phyloP scores from a whole-genome alignment of 1,139 yeast species.

The Taphrina deformans region DNA sequence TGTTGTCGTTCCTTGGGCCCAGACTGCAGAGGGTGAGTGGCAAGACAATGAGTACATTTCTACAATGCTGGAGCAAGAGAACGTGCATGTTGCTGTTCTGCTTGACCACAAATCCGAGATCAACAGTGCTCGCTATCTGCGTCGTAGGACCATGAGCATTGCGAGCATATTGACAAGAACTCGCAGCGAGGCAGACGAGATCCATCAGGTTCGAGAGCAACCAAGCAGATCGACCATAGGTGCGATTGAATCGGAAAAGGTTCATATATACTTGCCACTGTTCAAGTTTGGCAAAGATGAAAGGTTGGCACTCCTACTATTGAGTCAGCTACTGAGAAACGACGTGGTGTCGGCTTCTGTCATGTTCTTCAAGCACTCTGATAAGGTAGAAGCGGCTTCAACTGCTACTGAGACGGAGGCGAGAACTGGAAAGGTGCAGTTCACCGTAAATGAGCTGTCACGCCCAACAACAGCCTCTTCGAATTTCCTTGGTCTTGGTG shows the following conservation, averaged over 20 bases:
- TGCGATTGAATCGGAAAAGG: conserved; percentile 11
- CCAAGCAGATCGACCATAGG: neutral
- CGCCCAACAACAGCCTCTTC: neutral
- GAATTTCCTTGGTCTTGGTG: neutral
- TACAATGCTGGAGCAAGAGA: conserved; percentile 17
- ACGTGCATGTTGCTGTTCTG: conserved; percentile 22
- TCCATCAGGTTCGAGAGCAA: neutral
- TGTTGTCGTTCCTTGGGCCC: conserved; percentile 36
- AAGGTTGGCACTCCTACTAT: conserved; percentile 24
- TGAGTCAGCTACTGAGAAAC: conserved; percentile 23
- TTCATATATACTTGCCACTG: conserved; percentile 34
- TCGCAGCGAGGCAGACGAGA: neutral
- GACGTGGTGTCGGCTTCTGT: conserved; percentile 34
- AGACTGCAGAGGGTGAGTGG: conserved; percentile 29
- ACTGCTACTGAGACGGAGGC: neutral
- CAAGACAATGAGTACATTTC: conserved; percentile 17
- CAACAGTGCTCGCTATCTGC: neutral
- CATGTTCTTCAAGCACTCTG: conserved; percentile 10
- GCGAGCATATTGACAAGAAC: conserved; percentile 20
- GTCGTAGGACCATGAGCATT: conserved; percentile 24
- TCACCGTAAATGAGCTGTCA: neutral
- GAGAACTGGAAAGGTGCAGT: neutral
- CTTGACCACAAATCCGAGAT: conserved; percentile 16
- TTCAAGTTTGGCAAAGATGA: conserved; percentile 36
- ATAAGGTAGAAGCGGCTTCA: neutral